Evolutionary conservation across 2,329 filamentous ascomycete genomes (phyloP), one percentile per base, ranked within the genome.

Genomic region (Botrytis squamosa): DNA sequence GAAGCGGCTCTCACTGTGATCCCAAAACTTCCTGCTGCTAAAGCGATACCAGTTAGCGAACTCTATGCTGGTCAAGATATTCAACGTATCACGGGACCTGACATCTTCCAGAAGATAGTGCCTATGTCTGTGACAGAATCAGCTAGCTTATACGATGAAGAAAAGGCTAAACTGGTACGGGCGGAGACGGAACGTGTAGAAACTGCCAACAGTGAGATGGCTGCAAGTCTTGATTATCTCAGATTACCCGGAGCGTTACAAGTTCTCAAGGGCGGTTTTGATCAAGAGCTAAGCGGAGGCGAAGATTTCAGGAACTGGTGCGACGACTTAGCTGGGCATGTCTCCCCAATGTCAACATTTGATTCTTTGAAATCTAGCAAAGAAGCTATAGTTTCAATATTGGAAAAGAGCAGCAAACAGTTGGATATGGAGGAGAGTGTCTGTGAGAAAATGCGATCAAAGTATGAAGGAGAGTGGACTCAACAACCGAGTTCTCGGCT

Each of bases 381-480:
- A 82, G 88, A 92, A 29, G 87, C 89, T 1, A 92, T 98, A 20
- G 82, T 93, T 40, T 86, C 86, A 4, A 88, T 90, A 4, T 83
- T 99, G 73, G 94, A 98, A 73, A 89, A 89, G 73, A 93, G 93
- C 78, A 90, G 91, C 72, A 97, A 97, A 81, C 93, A 97, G 79
- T 84, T 99, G 60, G 96, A 99, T 78, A 94, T 96, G 90, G 96
- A 99, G 82, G 97, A 98, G 84, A 97, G 93, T 73, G 93, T 98
- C 0, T 99, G 96, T 82, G 96, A 99, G 82, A 99, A 98, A 86
- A 99, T 99, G 96, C 90, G 96, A 65, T 97, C 94, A 20, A 99
- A 99, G 82, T 98, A 98, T 81, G 95, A 95, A 72, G 88, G 87
- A 42, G 95, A 98, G 72, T 99, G 96, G 96, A 97, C 94, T 29